Percentiles rank a stretch among this genome's conserved stretches.
Evolutionary conservation across 2,329 filamentous ascomycete genomes (phyloP).

Genomic region (Exophiala sp.): DNA sequence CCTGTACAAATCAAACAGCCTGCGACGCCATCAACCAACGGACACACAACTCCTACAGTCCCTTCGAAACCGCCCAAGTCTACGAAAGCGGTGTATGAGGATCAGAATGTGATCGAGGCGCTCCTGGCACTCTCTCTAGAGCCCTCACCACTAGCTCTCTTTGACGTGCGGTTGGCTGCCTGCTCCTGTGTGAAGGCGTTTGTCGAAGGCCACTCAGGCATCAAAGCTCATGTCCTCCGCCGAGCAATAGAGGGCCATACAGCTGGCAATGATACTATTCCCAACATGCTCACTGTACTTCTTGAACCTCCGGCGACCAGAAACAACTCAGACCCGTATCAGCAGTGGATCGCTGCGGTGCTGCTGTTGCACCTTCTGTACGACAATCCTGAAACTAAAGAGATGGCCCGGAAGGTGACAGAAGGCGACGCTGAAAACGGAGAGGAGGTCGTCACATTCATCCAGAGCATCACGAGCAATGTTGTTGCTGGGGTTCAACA

Average conservation of each 20-base stretch:
- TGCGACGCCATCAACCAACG: conserved; percentile 32
- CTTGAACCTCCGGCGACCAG: conserved; percentile 60
- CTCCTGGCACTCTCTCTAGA: conserved; percentile 76
- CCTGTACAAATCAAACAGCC: conserved; percentile 53
- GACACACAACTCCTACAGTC: conserved; percentile 27
- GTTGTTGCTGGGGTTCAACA: conserved; percentile 73
- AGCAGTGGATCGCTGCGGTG: conserved; percentile 81
- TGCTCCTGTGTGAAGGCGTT: conserved; percentile 92
- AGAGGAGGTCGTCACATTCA: conserved; percentile 90
- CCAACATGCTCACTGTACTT: conserved; percentile 81
- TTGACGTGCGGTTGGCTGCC: conserved; percentile 76
- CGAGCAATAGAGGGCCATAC: conserved; percentile 83
- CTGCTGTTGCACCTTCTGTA: conserved; percentile 80
- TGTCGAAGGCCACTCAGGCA: conserved; percentile 72
- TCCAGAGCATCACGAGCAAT: conserved; percentile 81
- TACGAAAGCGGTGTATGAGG: conserved; percentile 10
- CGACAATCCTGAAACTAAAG: conserved; percentile 73
- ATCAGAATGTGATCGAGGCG: conserved; percentile 79
- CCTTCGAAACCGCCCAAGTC: conserved; percentile 11
- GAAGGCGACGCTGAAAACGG: conserved; percentile 85
- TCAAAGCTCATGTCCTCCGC: conserved; percentile 76
- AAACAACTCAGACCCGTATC: conserved; percentile 70
- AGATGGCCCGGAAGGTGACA: conserved; percentile 69
- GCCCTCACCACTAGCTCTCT: conserved; percentile 58
- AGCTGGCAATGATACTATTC: conserved; percentile 69